These are phyloP conservation scores for Tricholoma flavovirens DNA, from an alignment of 768 basidiomycete genomes.

Conservation along the genomic window DNA sequence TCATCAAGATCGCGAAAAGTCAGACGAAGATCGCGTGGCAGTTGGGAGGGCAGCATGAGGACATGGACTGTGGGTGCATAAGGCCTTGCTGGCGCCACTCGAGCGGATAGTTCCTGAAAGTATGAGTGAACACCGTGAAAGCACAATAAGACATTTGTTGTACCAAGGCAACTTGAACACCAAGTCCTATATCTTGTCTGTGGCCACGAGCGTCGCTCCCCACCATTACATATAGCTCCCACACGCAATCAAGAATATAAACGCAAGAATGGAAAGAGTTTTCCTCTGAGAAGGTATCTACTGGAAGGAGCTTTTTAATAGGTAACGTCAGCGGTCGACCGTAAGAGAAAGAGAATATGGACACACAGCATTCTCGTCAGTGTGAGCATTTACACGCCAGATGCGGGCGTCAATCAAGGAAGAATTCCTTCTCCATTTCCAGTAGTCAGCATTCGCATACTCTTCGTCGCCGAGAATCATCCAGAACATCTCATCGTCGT, in stretches of 20 bases:
- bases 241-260: conserved; percentile 67
- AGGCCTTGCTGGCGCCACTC: conserved; percentile 50
- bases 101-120: conserved; percentile 46
- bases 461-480: conserved; percentile 73
- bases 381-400: conserved; percentile 50
- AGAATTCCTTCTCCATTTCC: conserved; percentile 61
- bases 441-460: conserved; percentile 77
- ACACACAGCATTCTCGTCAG: conserved; percentile 36
- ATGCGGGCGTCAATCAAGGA: conserved; percentile 41
- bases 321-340: conserved; percentile 1
- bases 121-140: neutral
- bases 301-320: conserved; percentile 36
- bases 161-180: conserved; percentile 54
- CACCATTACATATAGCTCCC: conserved; percentile 77
- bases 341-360: neutral
- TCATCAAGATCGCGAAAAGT: conserved; percentile 71
- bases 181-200: conserved; percentile 56
- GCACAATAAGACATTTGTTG: conserved; percentile 7
- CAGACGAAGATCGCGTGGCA: conserved; percentile 66
- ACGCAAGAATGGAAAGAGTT: conserved; percentile 38
- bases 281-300: conserved; percentile 40
- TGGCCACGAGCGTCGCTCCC: conserved; percentile 59
- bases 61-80: conserved; percentile 72
- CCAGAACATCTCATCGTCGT: conserved; percentile 79
- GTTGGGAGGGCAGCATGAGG: conserved; percentile 63